A percentile compares a stretch with the other conserved stretches of the same genome.
These are phyloP conservation scores for Rhododendron williamsianum DNA, from an alignment of 148 eudicot genomes.

Conservation along the genomic window DNA sequence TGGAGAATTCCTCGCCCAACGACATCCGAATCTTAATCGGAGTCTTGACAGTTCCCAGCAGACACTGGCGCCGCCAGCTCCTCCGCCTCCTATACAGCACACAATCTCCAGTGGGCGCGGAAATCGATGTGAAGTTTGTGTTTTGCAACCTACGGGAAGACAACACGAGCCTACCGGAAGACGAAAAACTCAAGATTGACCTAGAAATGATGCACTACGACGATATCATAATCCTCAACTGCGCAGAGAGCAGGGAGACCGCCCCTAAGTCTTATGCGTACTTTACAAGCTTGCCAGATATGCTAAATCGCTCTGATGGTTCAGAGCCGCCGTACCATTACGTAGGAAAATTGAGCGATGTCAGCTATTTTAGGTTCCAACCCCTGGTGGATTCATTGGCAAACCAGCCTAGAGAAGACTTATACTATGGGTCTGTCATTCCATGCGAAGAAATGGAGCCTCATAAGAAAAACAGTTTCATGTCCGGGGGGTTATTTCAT, in stretches of 20 bases:
- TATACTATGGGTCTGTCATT: slow-evolving; percentile 83
- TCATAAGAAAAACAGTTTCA: slow-evolving; percentile 38
- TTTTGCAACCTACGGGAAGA: slow-evolving; percentile 49
- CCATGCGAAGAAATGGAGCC: slow-evolving; percentile 91
- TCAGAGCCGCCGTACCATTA: slow-evolving; percentile 75
- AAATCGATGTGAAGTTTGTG: slow-evolving; percentile 69
- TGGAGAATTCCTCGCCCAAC: slow-evolving; percentile 14
- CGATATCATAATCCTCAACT: slow-evolving; percentile 73
- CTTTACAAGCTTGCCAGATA: slow-evolving; percentile 70
- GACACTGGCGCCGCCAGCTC: slow-evolving; percentile 67
- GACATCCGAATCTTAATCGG: slow-evolving; percentile 69
- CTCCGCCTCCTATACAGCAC: slow-evolving; percentile 73
- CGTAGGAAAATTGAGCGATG: slow-evolving; percentile 75
- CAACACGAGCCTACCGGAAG: slow-evolving; percentile 42
- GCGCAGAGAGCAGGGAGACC: slow-evolving; percentile 67
- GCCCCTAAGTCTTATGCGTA: slow-evolving; percentile 78
- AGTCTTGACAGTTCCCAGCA: slow-evolving; percentile 67
- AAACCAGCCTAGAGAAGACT: slow-evolving; percentile 63
- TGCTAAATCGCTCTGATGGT: slow-evolving; percentile 23
- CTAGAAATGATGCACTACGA: slow-evolving; percentile 75
- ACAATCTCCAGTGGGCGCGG: slow-evolving; percentile 44
- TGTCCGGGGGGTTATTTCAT: slow-evolving; percentile 87
- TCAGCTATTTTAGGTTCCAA: slow-evolving; percentile 54
- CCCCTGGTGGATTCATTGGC: slow-evolving; percentile 55
- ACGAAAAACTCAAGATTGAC: slow-evolving; percentile 62